Evolutionary conservation across 1,284 basidiomycete genomes (phyloP), one percentile per base, ranked within the genome.

Genomic region (Tilletia caries): DNA sequence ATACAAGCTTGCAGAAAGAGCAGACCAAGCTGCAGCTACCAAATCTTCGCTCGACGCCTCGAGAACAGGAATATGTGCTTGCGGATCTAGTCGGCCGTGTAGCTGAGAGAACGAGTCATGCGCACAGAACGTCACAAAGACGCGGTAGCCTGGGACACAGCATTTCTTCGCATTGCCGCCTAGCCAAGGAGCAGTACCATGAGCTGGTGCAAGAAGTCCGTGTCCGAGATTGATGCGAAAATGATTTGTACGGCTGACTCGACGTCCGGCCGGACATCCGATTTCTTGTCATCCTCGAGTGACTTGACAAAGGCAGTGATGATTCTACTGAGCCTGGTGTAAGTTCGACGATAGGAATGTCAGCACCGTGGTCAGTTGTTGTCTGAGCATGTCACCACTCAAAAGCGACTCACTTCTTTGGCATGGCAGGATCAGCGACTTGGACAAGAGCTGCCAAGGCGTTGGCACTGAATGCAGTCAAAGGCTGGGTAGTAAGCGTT

Each of bases 381-480:
- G n/a, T n/a, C n/a, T n/a, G n/a, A n/a, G n/a, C n/a, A n/a, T n/a
- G n/a, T n/a, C n/a, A n/a, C n/a, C n/a, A n/a, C 58, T 18, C 5
- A 50, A 25, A 50, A n/a, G 20, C 12, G 13, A 69, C 68, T 48
- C 48, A 69, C 68, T 54, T 69, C 79, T 89, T 89, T 29, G 58
- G 58, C 71, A 98, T 86, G 0, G 95, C 92, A 64, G 88, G 87
- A 10, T 95, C 95, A 48, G 96, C 95, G 6, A 98, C 95, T 4
- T 91, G 91, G 20, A 98, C 93, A 50, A 98, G 87, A 0, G 93
- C 91, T 2, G 90, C 91, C 13, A 98, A 86, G 2, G 95, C 95
- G 23, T 91, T 89, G n/a, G 92, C 93, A 81, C 98, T 98, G 89
- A 97, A 97, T 2, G 91, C 89, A 1, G 92, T 91, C 88, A 98